phyloP scores from a whole-genome alignment of 495 filamentous ascomycete genomes.

The Neurospora sp. region DNA sequence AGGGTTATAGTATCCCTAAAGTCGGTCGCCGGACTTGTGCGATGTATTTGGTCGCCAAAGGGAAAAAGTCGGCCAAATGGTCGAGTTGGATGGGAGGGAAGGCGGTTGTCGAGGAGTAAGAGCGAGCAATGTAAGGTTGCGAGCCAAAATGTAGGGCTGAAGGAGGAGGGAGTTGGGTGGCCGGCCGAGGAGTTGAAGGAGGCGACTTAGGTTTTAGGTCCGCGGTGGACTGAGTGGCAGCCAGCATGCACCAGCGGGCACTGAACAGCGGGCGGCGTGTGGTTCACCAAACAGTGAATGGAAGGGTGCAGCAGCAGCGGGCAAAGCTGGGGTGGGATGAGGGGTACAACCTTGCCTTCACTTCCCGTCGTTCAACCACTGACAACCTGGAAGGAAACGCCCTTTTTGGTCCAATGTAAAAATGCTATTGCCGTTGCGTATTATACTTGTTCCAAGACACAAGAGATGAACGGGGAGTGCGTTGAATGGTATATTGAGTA shows the following conservation, averaged over 20 bases:
- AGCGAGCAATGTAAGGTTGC: background rate
- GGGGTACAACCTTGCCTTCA: constrained; percentile 5
- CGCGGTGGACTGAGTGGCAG: background rate
- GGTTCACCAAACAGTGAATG: background rate
- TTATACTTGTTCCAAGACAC: background rate
- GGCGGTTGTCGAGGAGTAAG: background rate
- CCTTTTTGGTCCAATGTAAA: background rate
- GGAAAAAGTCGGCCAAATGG: background rate
- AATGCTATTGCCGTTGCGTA: background rate
- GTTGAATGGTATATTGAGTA: background rate
- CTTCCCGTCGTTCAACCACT: background rate
- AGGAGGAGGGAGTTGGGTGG: constrained; percentile 15
- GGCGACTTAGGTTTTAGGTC: background rate
- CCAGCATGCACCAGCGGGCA: background rate
- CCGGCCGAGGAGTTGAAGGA: constrained; percentile 5
- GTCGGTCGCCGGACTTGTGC: background rate
- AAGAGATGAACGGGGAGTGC: background rate
- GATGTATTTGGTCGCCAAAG: background rate
- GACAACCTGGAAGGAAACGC: background rate
- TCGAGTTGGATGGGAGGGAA: background rate
- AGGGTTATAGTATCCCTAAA: background rate
- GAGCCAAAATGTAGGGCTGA: constrained; percentile 16
- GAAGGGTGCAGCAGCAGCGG: background rate
- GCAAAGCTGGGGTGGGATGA: constrained; percentile 11
- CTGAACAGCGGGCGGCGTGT: background rate